Conservation (phyloP, 164 flowering plant species). For the Buxus sempervirens region DNA sequence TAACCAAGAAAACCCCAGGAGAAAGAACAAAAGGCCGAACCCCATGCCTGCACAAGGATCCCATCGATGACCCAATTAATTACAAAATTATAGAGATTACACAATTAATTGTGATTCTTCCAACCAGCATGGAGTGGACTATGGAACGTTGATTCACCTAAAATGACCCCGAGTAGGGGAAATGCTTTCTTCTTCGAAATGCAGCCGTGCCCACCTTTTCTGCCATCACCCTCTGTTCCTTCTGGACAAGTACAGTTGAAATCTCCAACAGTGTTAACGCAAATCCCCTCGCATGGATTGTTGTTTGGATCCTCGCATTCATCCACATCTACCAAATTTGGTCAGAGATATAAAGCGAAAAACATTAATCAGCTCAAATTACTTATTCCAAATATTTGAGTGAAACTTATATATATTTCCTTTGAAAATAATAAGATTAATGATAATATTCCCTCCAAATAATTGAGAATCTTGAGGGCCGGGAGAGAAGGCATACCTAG, state of each 20-base stretch:
- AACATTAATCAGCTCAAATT: too few relatives aligned
- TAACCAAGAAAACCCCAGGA: constrained; percentile 18
- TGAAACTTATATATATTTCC: too few relatives aligned
- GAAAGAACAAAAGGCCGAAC: constrained; percentile 18
- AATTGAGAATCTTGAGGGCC: too few relatives aligned
- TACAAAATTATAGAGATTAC: too few relatives aligned
- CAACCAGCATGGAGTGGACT: too few relatives aligned
- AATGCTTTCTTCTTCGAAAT: background rate
- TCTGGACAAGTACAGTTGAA: constrained; percentile 25
- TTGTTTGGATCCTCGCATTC: constrained; percentile 22
- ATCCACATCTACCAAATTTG: constrained; percentile 21
- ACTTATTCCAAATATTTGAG: too few relatives aligned
- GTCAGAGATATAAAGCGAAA: too few relatives aligned
- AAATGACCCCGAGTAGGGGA: constrained; percentile 16
- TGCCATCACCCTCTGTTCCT: constrained; percentile 26
- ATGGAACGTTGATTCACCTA: constrained; percentile 15
- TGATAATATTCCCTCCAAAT: too few relatives aligned
- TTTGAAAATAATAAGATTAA: too few relatives aligned
- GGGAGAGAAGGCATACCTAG: constrained; percentile 23
- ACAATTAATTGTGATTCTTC: too few relatives aligned
- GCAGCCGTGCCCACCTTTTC: constrained; percentile 27
- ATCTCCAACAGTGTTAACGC: constrained; percentile 23
- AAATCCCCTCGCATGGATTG: constrained; percentile 18
- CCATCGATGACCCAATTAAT: too few relatives aligned
- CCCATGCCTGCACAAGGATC: constrained; percentile 2